Evolutionary conservation across 2,329 filamentous ascomycete species (phyloP), one percentile per base, ranked within the genome.

Genomic region (Zymoseptoria pseudotritici): DNA sequence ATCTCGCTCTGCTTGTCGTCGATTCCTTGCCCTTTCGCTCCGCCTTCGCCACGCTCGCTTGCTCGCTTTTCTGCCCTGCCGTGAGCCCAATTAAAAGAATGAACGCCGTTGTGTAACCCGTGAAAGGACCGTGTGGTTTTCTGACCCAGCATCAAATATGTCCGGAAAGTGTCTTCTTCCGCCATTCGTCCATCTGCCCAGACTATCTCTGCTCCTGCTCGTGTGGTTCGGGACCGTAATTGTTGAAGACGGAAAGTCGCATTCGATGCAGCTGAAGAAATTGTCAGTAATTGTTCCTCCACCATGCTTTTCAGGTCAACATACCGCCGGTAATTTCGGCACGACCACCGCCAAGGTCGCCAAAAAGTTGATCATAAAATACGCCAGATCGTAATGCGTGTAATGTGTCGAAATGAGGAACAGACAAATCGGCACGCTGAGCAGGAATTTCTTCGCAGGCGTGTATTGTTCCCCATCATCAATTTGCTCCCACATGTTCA

Each of bases 401-500:
- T 97, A 99, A 77, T 99, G 94, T 22, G 94, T 99, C 83, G 93
- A 97, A 70, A 97, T 82, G 58, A 99, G 83, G 76, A 99, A 99
- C 65, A 99, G 83, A 65, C 92, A 83, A 70, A 99, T 96, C 49
- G 94, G 94, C 36, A 97, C 93, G 71, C 88, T 91, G 69, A 97
- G 86, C 61, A 99, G 82, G 72, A 99, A 99, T 77, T 99, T 99
- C 82, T 99, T 99, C 66, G 94, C 90, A 3, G 94, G 94, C 0
- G 94, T 99, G 79, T 97, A 99, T 76, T 99, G 94, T 69, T 94
- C 94, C 53, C 94, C 94, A 71, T 97, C 95, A 80, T 99, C 94
- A 75, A 99, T 99, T 79, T 99, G 94, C 80, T 99, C 94, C 94
- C 94, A 99, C 94, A 99, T 97, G 80, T 97, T 99, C 72, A 99